Conservation (phyloP, 768 basidiomycete species). For the Fomitopsis serialis region DNA sequence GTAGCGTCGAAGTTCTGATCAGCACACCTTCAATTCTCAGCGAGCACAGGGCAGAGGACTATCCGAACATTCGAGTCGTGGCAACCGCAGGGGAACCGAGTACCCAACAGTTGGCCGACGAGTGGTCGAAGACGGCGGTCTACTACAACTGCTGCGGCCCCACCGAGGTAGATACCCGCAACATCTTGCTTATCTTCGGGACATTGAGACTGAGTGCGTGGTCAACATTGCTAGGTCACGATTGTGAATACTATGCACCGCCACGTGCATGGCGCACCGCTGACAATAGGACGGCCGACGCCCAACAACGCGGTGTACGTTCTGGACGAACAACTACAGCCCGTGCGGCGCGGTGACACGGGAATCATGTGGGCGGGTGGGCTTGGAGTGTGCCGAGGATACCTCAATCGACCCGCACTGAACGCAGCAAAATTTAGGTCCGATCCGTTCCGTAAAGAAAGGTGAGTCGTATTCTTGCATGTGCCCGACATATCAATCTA, state of each 20-base stretch:
- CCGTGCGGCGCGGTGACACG: constrained; percentile 27
- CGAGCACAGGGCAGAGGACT: constrained; percentile 43
- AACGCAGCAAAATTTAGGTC: constrained; percentile 46
- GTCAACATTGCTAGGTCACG: constrained; percentile 39
- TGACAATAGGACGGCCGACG: constrained; percentile 48
- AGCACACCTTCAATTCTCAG: constrained; percentile 13
- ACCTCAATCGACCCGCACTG: constrained; percentile 44
- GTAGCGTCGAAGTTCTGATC: constrained; percentile 46
- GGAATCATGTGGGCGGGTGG: constrained; percentile 64
- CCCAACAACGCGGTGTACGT: constrained; percentile 47
- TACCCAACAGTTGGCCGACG: constrained; percentile 39
- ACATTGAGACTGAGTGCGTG: neutral
- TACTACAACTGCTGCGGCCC: constrained; percentile 55
- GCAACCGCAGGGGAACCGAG: constrained; percentile 56
- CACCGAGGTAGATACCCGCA: constrained; percentile 38
- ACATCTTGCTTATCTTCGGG: neutral
- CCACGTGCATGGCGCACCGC: constrained; percentile 33
- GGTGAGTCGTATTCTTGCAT: constrained; percentile 29
- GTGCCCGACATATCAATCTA: neutral
- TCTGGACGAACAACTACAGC: constrained; percentile 26
- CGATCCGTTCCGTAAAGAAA: constrained; percentile 46
- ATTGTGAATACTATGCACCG: constrained; percentile 54
- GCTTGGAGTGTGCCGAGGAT: constrained; percentile 49
- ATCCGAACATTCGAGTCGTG: constrained; percentile 48
- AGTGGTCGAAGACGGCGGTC: constrained; percentile 37